A percentile compares a stretch with the other conserved stretches of the same genome.
Conservation (phyloP, 2,329 filamentous ascomycete genomes). For the Torrubiellomyces zombiae region DNA sequence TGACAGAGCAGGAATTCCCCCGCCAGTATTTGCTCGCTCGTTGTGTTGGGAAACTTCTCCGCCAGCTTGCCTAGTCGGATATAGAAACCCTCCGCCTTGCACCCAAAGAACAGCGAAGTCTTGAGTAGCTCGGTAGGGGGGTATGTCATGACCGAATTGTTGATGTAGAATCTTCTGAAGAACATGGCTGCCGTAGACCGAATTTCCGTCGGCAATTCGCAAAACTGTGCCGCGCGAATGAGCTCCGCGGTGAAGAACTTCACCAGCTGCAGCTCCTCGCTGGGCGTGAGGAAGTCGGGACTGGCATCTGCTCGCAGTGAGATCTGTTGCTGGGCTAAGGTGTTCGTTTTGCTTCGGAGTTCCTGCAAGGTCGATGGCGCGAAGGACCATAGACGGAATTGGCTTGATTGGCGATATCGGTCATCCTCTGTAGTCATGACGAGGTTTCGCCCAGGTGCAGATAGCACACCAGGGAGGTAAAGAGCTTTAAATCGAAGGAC, state of each 20-base stretch:
- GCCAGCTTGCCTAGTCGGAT: slow-evolving; percentile 48
- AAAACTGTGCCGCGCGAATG: slow-evolving; percentile 37
- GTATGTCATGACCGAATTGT: slow-evolving; percentile 93
- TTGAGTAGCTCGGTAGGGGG: slow-evolving; percentile 79
- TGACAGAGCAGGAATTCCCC: slow-evolving; percentile 90
- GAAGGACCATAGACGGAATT: slow-evolving; percentile 88
- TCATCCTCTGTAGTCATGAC: slow-evolving; percentile 79
- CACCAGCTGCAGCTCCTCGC: slow-evolving; percentile 70
- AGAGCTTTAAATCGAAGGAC: no score
- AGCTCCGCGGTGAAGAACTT: slow-evolving; percentile 55
- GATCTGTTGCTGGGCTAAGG: slow-evolving; percentile 50
- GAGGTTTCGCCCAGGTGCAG: no score
- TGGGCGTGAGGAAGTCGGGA: slow-evolving; percentile 65
- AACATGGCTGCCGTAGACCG: slow-evolving; percentile 67
- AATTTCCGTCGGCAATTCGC: slow-evolving; percentile 32
- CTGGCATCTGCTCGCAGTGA: slow-evolving; percentile 35
- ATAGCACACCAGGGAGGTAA: no score
- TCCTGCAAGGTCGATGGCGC: slow-evolving; percentile 53
- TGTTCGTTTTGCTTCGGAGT: slow-evolving; percentile 64
- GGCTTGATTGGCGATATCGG: slow-evolving; percentile 75
- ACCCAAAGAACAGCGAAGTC: slow-evolving; percentile 81
- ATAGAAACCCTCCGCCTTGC: slow-evolving; percentile 80
- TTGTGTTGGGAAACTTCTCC: slow-evolving; percentile 51
- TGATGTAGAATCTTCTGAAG: slow-evolving; percentile 86
- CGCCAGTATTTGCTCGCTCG: slow-evolving; percentile 67